Evolutionary conservation across 2,329 filamentous ascomycete species (phyloP), one percentile per base, ranked within the genome.

Genomic region (Fusarium sp.): DNA sequence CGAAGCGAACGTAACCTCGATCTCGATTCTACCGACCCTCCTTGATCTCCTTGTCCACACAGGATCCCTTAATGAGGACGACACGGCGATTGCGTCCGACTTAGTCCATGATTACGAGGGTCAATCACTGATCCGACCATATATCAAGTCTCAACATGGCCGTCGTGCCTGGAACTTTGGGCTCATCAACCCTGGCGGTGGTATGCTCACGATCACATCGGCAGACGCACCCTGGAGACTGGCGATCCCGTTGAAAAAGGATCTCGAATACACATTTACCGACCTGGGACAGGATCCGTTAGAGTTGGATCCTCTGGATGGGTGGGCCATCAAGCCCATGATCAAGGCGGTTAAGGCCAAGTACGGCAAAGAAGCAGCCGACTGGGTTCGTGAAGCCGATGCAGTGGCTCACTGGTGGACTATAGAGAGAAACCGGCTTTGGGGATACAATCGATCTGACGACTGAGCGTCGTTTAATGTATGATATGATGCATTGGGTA

Each of bases 221-320:
- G 71, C 79, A 18, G 65, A 83, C 77, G n/a, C 80, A 79, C 40
- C 79, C 1, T 79, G 79, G 74, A 75, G 79, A 60, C 68, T 82
- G 25, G 77, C 81, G 10, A 71, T 82, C 20, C 81, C 81, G 11
- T 65, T 82, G 7, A 76, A 81, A 20, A 72, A 78, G 52, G 79
- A 81, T 36, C 75, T 79, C 9, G 81, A 80, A 65, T 82, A 80
- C 73, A 76, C 78, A 25, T 81, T 83, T 62, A 82, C 78, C 40
- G 74, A 82, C 38, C 62, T 80, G 2, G 59, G 73, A 22, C 50
- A 71, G 22, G 81, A 82, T 65, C 79, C 78, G 2, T 66, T 79
- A 20, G 81, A 82, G 70, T 56, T 73, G 42, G 35, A 79, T 11
- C 62, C 77, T 7, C 33, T 81, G 6, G 57, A 78, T 9, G 74